Evolutionary conservation across 495 filamentous ascomycete species (phyloP), one percentile per base, ranked within the genome.

Genomic region (Daldinia grandis): DNA sequence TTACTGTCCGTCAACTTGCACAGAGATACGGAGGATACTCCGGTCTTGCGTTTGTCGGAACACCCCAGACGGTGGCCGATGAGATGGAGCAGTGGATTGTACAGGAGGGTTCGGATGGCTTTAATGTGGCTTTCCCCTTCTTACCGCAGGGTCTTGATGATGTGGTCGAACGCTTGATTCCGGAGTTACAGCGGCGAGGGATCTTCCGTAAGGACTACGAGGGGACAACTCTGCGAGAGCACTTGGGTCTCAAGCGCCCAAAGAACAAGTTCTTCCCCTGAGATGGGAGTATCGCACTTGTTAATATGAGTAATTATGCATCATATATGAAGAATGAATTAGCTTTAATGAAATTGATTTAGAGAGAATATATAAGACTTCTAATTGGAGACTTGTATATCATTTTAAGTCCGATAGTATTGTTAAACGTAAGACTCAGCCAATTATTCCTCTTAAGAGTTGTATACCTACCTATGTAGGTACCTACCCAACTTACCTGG

Each of bases 71-170:
- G 10, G 81, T 87, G 42, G 84, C 84, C 0, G 83, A 85, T 7
- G 82, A 84, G 60, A 76, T 85, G 80, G 81, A 79, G 61, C 73
- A 59, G 2, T 86, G 85, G 84, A 58, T 87, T 55, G 58, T 58
- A 4, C 78, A 85, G 59, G 84, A 81, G 24, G 81, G 73, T 0
- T 76, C 79, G 0, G 81, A 86, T 72, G 84, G 84, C 0, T 82
- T 84, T 53, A 85, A 82, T 9, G 78, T 84, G 33, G 78, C 74
- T 17, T 84, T 84, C 49, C 82, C 84, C 0, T 84, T 82, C 61
- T 62, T 86, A 66, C 85, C 85, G 0, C 82, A 85, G 60, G 84
- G 84, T 0, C 60, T 87, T 59, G 84, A 86, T 30, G 85, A 83
- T 64, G 83, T 86, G 0, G 80, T 78, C 0, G 74, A 84, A 35